Evolutionary conservation across 2,329 filamentous ascomycete species (phyloP), one percentile per base, ranked within the genome.

Genomic region (Graphium sp.): DNA sequence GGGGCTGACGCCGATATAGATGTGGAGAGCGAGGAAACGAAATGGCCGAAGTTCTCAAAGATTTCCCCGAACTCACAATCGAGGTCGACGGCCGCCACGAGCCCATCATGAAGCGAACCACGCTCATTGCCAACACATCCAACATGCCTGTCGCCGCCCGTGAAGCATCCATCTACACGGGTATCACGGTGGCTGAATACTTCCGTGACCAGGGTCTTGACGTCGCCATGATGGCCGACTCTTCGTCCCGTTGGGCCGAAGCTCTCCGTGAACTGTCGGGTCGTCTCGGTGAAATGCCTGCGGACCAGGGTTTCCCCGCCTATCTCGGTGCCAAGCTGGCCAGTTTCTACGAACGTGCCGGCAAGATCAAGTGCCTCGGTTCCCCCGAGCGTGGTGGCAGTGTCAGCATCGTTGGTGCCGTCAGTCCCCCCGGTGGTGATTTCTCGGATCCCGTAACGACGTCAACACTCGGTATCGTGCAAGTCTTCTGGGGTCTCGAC

Each of bases 161-260:
- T 60, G 89, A 98, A 56, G 89, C 89, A 33, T 98, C 89, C 39
- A 98, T 98, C 50, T 98, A 98, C 59, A 98, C 89, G 4, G 89
- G 71, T 28, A 93, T 94, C 39, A 92, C 83, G 0, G 77, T 94
- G 1, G 81, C 83, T 23, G 89, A 98, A 51, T 98, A 98, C 47
- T 95, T 95, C 64, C 71, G 89, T 40, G 89, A 98, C 48, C 83
- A 93, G 56, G 89, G 89, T 38, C 87, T 95, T 56, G 70, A 93
- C 51, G 89, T 98, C 22, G 87, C 89, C 44, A 98, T 98, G 89
- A 98, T 98, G 89, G 89, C 89, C 38, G 89, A 98, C 57, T 95
- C 89, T 11, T 80, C 87, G 29, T 98, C 89, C 30, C 84, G 89
- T 40, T 98, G 89, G 89, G 89, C 89, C 38, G 89, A 98, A 62